These are phyloP conservation scores for Aspergillus sergii DNA, from an alignment of 2,329 filamentous ascomycete genomes.

Conservation along the genomic window DNA sequence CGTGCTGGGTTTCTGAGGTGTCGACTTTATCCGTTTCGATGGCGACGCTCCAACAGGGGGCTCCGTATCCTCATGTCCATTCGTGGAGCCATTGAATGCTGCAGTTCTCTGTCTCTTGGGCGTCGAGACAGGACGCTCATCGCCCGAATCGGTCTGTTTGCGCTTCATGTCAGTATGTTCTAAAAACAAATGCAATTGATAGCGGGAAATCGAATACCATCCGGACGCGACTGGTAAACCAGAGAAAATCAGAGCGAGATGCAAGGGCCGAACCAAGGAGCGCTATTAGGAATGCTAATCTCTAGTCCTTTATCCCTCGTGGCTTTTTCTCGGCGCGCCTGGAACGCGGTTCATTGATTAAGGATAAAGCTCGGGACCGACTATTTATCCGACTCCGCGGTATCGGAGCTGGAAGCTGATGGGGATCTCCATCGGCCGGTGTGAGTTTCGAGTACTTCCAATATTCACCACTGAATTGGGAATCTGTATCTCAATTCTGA, in stretches of 20 bases:
- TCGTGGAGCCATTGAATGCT: slow-evolving; percentile 28
- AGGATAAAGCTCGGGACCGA: slow-evolving; percentile 19
- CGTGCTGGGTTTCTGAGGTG: slow-evolving; percentile 34
- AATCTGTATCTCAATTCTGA: not conserved
- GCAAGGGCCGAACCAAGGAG: slow-evolving; percentile 27
- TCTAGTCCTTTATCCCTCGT: slow-evolving; percentile 8
- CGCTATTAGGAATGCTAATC: slow-evolving; percentile 18
- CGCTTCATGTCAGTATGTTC: slow-evolving; percentile 43
- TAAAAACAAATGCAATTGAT: slow-evolving; percentile 15
- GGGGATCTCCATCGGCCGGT: not conserved
- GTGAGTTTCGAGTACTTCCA: not conserved
- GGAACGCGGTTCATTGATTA: slow-evolving; percentile 16
- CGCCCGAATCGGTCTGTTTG: slow-evolving; percentile 42
- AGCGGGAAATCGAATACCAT: slow-evolving; percentile 34
- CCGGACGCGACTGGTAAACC: slow-evolving; percentile 12
- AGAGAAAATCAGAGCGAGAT: slow-evolving; percentile 10
- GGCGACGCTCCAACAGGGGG: slow-evolving; percentile 28
- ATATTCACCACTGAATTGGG: not conserved
- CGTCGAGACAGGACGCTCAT: slow-evolving; percentile 39
- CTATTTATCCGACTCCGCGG: slow-evolving; percentile 37
- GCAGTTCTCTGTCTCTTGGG: slow-evolving; percentile 42
- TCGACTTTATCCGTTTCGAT: slow-evolving; percentile 31
- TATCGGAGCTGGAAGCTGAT: slow-evolving; percentile 22
- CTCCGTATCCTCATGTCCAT: slow-evolving; percentile 29
- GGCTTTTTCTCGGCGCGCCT: slow-evolving; percentile 20